A percentile compares a stretch with the other conserved stretches of the same genome.
Evolutionary conservation across 148 eudicot genomes (phyloP).

Genomic region (Spergularia marina): DNA sequence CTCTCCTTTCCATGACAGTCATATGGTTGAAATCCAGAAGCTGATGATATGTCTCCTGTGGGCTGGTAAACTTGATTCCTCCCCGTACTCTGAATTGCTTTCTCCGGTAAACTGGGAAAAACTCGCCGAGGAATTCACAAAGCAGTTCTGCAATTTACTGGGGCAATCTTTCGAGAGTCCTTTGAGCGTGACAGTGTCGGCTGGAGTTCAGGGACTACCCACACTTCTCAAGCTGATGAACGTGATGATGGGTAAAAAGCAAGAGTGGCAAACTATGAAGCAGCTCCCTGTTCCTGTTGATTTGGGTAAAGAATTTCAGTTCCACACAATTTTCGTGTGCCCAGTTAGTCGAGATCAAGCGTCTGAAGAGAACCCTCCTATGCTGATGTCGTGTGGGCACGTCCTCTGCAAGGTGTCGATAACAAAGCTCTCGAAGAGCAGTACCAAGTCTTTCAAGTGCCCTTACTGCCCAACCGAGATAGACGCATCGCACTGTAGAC

Average conservation of each 20-base stretch:
- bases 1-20: constrained; percentile 47
- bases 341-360: constrained; percentile 91
- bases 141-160: constrained; percentile 58
- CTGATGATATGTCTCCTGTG: constrained; percentile 68
- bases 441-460: constrained; percentile 78
- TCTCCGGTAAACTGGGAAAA: constrained; percentile 59
- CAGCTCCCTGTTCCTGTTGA: constrained; percentile 81
- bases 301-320: constrained; percentile 67
- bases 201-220: constrained; percentile 81
- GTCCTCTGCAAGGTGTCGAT: constrained; percentile 86
- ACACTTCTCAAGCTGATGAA: constrained; percentile 86
- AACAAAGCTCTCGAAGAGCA: constrained; percentile 71
- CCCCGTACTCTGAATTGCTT: constrained; percentile 68
- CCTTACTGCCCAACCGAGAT: constrained; percentile 84
- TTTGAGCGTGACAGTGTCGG: constrained; percentile 63
- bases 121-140: constrained; percentile 52
- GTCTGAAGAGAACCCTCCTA: constrained; percentile 87
- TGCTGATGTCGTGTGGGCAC: constrained; percentile 83
- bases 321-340: constrained; percentile 81
- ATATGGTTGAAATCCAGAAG: constrained; percentile 60
- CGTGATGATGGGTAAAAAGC: constrained; percentile 72
- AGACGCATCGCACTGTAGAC: constrained; percentile 63
- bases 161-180: constrained; percentile 77
- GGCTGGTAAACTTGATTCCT: constrained; percentile 68
- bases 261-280: constrained; percentile 85